Percentiles rank a stretch among this genome's conserved stretches.
These are phyloP conservation scores for Botrytis paeoniae DNA, from an alignment of 2,329 filamentous ascomycete genomes.

Conservation along the genomic window DNA sequence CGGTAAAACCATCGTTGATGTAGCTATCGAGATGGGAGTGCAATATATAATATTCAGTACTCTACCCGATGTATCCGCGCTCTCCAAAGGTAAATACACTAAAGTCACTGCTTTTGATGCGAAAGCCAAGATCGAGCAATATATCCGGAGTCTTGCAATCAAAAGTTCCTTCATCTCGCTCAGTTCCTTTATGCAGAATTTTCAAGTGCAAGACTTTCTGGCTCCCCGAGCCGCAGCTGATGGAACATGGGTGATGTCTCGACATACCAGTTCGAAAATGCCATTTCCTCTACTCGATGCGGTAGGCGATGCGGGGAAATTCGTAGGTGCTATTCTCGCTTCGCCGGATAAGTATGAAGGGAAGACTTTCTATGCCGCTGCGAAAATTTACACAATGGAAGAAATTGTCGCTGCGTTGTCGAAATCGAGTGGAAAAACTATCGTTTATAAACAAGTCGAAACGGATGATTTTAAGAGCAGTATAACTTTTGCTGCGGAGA, in stretches of 20 bases:
- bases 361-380: not conserved
- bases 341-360: not conserved
- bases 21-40: not conserved
- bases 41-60: not conserved
- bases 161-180: constrained; percentile 46
- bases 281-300: not conserved
- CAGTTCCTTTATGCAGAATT: constrained; percentile 43
- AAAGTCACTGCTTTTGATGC: constrained; percentile 38
- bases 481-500: not conserved
- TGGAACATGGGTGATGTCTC: not conserved
- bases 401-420: not conserved
- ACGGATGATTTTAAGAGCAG: not conserved
- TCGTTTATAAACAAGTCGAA: not conserved
- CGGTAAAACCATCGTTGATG: constrained; percentile 24
- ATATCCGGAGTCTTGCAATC: constrained; percentile 41
- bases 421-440: not conserved
- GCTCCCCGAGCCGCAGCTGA: not conserved
- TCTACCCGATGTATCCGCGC: constrained; percentile 36
- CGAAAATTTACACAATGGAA: not conserved
- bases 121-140: constrained; percentile 39
- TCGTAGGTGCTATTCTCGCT: not conserved
- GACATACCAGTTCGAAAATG: not conserved
- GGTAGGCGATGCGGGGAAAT: not conserved
- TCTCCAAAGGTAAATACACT: constrained; percentile 40
- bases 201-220: not conserved